These are phyloP conservation scores for Metschnikowia similis DNA, from an alignment of 805 yeast genomes.

Conservation along the genomic window DNA sequence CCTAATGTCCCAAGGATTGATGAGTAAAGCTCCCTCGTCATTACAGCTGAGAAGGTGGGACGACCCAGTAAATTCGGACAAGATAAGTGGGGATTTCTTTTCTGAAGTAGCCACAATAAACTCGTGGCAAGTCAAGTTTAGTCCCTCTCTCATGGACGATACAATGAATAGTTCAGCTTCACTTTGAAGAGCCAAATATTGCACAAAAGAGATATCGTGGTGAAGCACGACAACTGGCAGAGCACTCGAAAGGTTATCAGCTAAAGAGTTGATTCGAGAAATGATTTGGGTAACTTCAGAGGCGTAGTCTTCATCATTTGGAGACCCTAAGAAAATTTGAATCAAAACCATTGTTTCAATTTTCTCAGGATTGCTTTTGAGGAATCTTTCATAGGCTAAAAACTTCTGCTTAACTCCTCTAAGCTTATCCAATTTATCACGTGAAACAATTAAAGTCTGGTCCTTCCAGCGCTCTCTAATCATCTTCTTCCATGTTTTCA, in stretches of 20 bases:
- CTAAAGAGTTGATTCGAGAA: conserved; percentile 76
- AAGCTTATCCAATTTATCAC: conserved; percentile 84
- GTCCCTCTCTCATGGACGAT: conserved; percentile 91
- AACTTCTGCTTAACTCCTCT: conserved; percentile 88
- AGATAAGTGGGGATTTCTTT: conserved; percentile 72
- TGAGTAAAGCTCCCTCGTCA: conserved; percentile 62
- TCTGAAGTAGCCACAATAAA: conserved; percentile 71
- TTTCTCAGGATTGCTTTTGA: conserved; percentile 67
- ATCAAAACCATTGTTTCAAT: conserved; percentile 69
- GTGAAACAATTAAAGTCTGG: conserved; percentile 69
- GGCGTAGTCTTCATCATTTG: conserved; percentile 60
- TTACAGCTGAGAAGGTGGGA: conserved; percentile 61
- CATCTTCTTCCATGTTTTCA: conserved; percentile 60
- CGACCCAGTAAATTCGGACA: conserved; percentile 94
- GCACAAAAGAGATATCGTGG: conserved; percentile 85
- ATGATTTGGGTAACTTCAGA: conserved; percentile 71
- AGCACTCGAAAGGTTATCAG: conserved; percentile 63
- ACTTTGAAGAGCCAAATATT: conserved; percentile 76
- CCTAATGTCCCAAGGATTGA: conserved; percentile 88
- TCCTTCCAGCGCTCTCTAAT: conserved; percentile 76
- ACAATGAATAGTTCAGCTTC: conserved; percentile 90
- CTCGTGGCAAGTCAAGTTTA: conserved; percentile 95
- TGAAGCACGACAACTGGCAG: conserved; percentile 86
- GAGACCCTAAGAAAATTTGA: conserved; percentile 69
- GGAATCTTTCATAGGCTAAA: conserved; percentile 77